phyloP scores from a whole-genome alignment of 768 basidiomycete genomes.

The Erythrobasidium yunnanense region DNA sequence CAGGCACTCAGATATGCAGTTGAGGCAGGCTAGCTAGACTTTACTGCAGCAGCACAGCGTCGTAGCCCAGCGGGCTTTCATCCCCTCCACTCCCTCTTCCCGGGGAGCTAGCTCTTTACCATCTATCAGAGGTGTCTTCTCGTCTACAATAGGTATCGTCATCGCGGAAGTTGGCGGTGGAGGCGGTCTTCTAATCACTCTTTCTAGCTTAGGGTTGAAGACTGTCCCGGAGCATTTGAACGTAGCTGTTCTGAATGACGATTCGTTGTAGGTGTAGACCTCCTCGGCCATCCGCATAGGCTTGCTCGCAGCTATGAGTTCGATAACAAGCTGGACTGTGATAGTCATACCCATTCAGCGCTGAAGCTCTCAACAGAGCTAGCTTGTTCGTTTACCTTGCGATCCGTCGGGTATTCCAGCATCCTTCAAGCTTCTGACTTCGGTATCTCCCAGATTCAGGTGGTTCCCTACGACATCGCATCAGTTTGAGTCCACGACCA shows the following conservation, averaged over 20 bases:
- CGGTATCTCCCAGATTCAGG: slow-evolving; percentile 21
- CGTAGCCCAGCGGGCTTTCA: not conserved
- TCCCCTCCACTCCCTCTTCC: not conserved
- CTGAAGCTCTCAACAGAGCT: not conserved
- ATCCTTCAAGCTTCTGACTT: slow-evolving; percentile 6
- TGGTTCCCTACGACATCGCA: not conserved
- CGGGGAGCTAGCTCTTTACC: not conserved
- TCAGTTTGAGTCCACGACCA: not conserved
- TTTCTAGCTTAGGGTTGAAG: slow-evolving; percentile 23
- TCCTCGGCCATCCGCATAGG: slow-evolving; percentile 20
- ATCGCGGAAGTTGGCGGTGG: slow-evolving; percentile 16
- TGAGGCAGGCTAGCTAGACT: not conserved
- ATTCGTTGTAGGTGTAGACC: slow-evolving; percentile 9
- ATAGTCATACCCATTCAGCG: not conserved
- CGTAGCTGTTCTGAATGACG: slow-evolving; percentile 12
- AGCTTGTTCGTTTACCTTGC: not conserved
- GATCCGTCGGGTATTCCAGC: slow-evolving; percentile 19
- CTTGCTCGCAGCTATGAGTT: slow-evolving; percentile 8
- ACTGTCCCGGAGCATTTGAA: slow-evolving; percentile 19
- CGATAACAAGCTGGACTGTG: slow-evolving; percentile 6
- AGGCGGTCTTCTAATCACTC: not conserved
- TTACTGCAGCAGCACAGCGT: not conserved
- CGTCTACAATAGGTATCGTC: not conserved
- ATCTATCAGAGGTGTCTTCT: slow-evolving; percentile 1
- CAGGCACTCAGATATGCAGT: slow-evolving; percentile 12